Evolutionary conservation across 192 early-diverging fungal genomes (phyloP).

Genomic region (Umbelopsis isabellina): DNA sequence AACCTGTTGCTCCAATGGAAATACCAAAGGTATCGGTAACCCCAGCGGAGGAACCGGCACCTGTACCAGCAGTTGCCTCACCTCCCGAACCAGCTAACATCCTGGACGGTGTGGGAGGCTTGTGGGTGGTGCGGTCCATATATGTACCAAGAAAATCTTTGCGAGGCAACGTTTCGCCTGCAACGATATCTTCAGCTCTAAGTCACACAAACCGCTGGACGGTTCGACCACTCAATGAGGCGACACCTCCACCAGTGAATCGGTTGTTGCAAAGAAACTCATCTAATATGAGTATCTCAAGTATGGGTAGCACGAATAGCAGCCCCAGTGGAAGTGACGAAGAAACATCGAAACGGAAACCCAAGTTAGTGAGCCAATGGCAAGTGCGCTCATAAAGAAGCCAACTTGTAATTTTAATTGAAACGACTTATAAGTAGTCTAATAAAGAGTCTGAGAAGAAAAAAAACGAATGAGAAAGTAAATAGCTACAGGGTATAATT

Average conservation of each 20-base stretch:
- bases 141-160: slow-evolving; percentile 22
- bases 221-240: slow-evolving; percentile 2
- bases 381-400: not conserved
- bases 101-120: slow-evolving; percentile 1
- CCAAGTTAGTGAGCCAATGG: not conserved
- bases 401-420: not conserved
- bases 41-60: not conserved
- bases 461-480: not conserved
- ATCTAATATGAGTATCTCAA: not conserved
- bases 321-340: slow-evolving; percentile 4
- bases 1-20: not conserved
- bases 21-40: too few species aligned
- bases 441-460: not conserved
- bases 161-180: slow-evolving; percentile 32
- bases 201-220: slow-evolving; percentile 29
- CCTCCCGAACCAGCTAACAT: not conserved
- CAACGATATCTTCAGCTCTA: slow-evolving; percentile 30
- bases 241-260: slow-evolving; percentile 9
- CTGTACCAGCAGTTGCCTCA: not conserved
- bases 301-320: not conserved
- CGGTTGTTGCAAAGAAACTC: slow-evolving; percentile 6
- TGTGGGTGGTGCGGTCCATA: slow-evolving; percentile 9
- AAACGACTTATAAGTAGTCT: not conserved
- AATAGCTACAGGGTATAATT: not conserved
- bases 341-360: not conserved